Conservation (phyloP, 1,139 yeast genomes). For the Hyphopichia fennica region DNA sequence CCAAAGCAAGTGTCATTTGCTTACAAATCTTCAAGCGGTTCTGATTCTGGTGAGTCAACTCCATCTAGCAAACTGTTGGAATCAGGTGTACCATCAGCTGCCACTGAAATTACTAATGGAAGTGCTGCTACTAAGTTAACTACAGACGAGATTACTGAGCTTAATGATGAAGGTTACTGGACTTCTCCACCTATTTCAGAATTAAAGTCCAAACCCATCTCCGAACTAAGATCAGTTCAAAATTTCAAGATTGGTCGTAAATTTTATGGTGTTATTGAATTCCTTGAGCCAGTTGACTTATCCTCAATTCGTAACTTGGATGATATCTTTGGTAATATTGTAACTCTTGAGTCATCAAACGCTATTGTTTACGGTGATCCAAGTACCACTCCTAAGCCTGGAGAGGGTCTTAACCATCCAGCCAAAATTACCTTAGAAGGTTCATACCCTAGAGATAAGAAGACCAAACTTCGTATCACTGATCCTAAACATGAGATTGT, state of each 20-base stretch:
- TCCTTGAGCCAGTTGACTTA: conserved; percentile 79
- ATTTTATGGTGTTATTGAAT: conserved; percentile 76
- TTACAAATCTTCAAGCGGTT: background rate
- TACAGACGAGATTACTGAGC: conserved; percentile 36
- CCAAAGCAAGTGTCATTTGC: conserved; percentile 39
- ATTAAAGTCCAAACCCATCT: conserved; percentile 56
- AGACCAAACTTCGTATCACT: conserved; percentile 69
- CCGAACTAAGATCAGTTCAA: conserved; percentile 63
- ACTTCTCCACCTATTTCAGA: conserved; percentile 73
- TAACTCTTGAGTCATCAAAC: conserved; percentile 59
- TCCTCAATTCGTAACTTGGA: conserved; percentile 60
- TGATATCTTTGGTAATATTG: conserved; percentile 64
- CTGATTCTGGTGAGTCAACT: conserved; percentile 8
- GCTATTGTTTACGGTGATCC: conserved; percentile 77
- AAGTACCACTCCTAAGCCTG: conserved; percentile 58
- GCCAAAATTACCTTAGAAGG: conserved; percentile 73
- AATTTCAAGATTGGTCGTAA: conserved; percentile 78
- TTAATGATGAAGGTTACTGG: conserved; percentile 75
- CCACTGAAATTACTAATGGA: background rate
- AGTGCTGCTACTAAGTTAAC: background rate
- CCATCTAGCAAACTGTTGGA: conserved; percentile 1
- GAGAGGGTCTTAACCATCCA: conserved; percentile 82
- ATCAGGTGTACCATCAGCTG: background rate
- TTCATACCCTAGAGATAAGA: conserved; percentile 75
- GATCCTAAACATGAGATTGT: conserved; percentile 78